phyloP scores from a whole-genome alignment of 2,329 filamentous ascomycete species.

The Huntiella decipiens region DNA sequence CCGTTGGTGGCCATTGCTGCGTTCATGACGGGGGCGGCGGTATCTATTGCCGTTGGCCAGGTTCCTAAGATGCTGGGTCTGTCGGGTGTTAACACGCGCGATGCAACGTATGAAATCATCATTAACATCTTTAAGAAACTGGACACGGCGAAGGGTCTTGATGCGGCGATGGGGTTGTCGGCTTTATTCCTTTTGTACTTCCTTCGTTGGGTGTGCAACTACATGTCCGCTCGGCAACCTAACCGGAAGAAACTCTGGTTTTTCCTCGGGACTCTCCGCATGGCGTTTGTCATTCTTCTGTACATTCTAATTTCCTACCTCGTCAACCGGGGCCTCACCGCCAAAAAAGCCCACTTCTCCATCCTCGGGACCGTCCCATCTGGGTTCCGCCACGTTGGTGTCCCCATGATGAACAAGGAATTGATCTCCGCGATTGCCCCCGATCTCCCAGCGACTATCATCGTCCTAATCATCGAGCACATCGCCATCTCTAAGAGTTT shows the following conservation, averaged over 20 bases:
- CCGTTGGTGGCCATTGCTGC: constrained; percentile 32
- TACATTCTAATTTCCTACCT: constrained; percentile 63
- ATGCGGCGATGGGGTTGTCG: constrained; percentile 56
- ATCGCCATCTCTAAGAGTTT: constrained; percentile 73
- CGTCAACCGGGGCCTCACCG: constrained; percentile 39
- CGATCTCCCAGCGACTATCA: constrained; percentile 68
- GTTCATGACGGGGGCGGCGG: constrained; percentile 34
- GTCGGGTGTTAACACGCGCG: constrained; percentile 28
- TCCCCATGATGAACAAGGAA: constrained; percentile 45
- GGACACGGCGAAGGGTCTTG: constrained; percentile 30
- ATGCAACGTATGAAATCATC: constrained; percentile 28
- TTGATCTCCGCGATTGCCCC: constrained; percentile 51
- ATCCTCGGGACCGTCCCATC: constrained; percentile 43
- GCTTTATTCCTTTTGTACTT: constrained; percentile 49
- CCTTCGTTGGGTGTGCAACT: constrained; percentile 43
- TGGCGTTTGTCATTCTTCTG: constrained; percentile 61
- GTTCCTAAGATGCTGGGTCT: constrained; percentile 32
- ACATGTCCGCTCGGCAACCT: constrained; percentile 47
- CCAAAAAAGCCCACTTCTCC: constrained; percentile 36
- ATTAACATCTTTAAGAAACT: constrained; percentile 31
- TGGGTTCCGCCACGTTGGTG: constrained; percentile 62
- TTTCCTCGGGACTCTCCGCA: constrained; percentile 59
- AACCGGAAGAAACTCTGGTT: constrained; percentile 52
- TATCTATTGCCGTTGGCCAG: constrained; percentile 32
- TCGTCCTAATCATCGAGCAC: constrained; percentile 73